phyloP scores from a whole-genome alignment of 2,329 filamentous ascomycete genomes.

The Aspergillus texensis region DNA sequence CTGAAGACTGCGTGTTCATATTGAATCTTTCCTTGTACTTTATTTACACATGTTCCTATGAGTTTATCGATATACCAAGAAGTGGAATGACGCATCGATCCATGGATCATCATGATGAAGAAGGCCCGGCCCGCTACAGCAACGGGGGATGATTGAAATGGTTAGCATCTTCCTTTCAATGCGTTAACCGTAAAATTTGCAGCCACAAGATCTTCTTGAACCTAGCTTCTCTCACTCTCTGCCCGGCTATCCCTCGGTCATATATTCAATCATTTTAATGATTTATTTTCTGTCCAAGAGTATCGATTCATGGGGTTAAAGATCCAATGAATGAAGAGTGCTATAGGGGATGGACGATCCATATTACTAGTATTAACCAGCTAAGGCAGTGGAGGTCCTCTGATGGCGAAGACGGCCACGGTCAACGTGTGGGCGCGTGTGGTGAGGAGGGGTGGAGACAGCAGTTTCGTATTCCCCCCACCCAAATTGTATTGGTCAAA shows the following conservation, averaged over 20 bases:
- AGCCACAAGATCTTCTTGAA: not conserved
- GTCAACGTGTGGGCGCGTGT: too few species aligned
- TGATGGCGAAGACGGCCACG: too few species aligned
- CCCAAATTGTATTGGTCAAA: not conserved
- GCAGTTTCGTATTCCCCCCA: not conserved
- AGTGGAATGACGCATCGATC: conserved; percentile 3
- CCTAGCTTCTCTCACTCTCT: not conserved
- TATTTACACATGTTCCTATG: not conserved
- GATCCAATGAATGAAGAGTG: not conserved
- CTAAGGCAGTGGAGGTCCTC: not conserved
- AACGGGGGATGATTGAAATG: not conserved
- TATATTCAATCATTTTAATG: too few species aligned
- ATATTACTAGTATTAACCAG: not conserved
- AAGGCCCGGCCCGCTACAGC: conserved; percentile 22
- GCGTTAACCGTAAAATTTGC: not conserved
- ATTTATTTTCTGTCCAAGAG: too few species aligned
- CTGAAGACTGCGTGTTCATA: not conserved
- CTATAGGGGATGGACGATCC: not conserved
- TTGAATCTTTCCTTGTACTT: not conserved
- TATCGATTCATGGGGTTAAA: not conserved
- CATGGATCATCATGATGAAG: conserved; percentile 3
- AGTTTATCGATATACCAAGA: not conserved
- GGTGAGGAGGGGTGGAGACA: not conserved
- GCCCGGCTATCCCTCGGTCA: not conserved
- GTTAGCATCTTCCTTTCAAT: not conserved